These are phyloP conservation scores for Linum usitatissimum DNA, from an alignment of 345 rosid genomes.

Conservation along the genomic window DNA sequence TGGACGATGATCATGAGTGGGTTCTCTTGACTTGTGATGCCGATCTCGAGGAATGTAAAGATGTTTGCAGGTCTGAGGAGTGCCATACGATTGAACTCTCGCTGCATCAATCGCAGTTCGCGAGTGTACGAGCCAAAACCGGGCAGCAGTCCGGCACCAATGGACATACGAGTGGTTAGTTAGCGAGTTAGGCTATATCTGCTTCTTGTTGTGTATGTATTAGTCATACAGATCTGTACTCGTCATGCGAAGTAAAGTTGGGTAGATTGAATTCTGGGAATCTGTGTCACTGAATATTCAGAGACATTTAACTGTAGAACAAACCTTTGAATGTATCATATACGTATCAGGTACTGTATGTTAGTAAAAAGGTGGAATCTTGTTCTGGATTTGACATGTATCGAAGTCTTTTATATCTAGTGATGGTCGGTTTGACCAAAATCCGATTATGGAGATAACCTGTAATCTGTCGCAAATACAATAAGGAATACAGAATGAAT, in stretches of 20 bases:
- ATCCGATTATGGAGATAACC: no score
- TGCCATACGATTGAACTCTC: neutral
- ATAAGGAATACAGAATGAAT: no score
- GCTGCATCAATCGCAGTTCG: neutral
- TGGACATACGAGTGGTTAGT: neutral
- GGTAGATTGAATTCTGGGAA: neutral
- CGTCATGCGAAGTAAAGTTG: neutral
- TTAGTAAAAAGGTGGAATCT: no score
- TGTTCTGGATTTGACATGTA: no score
- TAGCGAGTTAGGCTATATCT: neutral
- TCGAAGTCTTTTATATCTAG: no score
- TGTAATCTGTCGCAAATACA: no score
- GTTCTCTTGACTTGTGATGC: slow-evolving; percentile 5
- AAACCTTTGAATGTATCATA: no score
- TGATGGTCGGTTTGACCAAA: no score
- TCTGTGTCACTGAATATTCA: no score
- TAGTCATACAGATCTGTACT: neutral
- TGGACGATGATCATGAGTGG: slow-evolving; percentile 4
- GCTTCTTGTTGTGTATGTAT: neutral
- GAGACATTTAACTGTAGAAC: no score
- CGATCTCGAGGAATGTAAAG: slow-evolving; percentile 10
- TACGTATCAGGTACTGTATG: no score
- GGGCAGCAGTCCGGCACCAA: neutral
- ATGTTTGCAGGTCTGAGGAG: neutral
- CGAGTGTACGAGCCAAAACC: neutral